These are phyloP conservation scores for Ganoderma lucidum DNA, from an alignment of 1,284 basidiomycete species.

Conservation along the genomic window DNA sequence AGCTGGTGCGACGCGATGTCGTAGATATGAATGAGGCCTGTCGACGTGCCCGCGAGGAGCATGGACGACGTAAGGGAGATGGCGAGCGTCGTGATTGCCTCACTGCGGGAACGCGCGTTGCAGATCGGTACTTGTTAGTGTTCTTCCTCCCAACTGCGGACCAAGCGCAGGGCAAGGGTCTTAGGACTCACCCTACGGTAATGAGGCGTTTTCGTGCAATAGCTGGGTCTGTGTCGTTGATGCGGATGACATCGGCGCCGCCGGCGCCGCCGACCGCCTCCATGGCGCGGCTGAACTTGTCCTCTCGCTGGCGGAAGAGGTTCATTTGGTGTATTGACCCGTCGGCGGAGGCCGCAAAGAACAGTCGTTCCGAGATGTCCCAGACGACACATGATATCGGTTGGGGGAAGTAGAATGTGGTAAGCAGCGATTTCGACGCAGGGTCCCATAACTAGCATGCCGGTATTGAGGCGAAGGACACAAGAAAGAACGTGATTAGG, in stretches of 20 bases:
- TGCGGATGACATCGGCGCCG: conserved; percentile 69
- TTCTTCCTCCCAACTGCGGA: too few relatives aligned
- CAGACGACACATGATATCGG: conserved; percentile 75
- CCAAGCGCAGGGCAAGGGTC: background rate
- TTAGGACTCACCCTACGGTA: conserved; percentile 60
- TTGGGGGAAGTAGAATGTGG: conserved; percentile 86
- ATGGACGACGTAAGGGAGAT: conserved; percentile 80
- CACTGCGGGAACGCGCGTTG: conserved; percentile 43
- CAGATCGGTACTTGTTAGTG: background rate
- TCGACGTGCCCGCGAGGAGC: conserved; percentile 77
- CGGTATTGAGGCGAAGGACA: conserved; percentile 21
- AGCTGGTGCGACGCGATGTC: conserved; percentile 92
- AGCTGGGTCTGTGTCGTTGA: conserved; percentile 59
- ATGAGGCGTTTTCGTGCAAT: conserved; percentile 65
- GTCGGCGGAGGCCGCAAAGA: conserved; percentile 82
- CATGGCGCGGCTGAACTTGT: conserved; percentile 53
- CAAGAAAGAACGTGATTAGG: conserved; percentile 1
- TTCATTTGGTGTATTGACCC: conserved; percentile 85
- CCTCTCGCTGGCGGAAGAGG: conserved; percentile 71
- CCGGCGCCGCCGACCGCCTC: conserved; percentile 85
- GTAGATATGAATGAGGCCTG: conserved; percentile 84
- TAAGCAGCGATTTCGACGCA: conserved; percentile 77
- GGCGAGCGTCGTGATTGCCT: conserved; percentile 74
- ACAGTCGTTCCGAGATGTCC: conserved; percentile 86
- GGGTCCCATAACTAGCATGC: conserved; percentile 82